Evolutionary conservation across 2,329 filamentous ascomycete genomes (phyloP), one percentile per base, ranked within the genome.

Genomic region (Cercospora sp.): DNA sequence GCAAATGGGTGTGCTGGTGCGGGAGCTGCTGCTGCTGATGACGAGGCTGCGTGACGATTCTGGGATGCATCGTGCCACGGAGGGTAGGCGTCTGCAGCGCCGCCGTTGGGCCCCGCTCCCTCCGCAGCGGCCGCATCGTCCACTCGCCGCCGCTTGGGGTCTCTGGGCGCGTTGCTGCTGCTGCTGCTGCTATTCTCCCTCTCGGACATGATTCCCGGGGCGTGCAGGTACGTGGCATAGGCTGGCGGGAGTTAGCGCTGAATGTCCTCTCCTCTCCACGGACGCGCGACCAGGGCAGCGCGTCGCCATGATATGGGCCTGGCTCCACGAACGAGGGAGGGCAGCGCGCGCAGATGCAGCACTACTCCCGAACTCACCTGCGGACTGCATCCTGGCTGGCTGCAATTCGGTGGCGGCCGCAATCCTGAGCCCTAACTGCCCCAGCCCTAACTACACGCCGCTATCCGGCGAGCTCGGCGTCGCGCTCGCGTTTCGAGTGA

Each of bases 201-300:
- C 48, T 65, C 63, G 36, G 66, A 16, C 66, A 68, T 68, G 58
- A 65, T 66, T 64, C 55, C 62, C 62, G 58, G 58, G 36, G 16
- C 31, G 55, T 45, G 62, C 55, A 36, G 62, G 55, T 62, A 59
- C 51, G 66, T 61, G 33, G 62, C 48, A 20, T 40, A 26, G 45
- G 48, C 66, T 68, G 55, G n/a, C 40, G 31, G 65, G 36, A 51
- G 65, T 67, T 40, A 63, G 65, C 60, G 60, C 60, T 67, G 60
- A 10, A 28, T 26, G 40, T 42, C 42, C 5, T 36, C 51, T 26
- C 16, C 16, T n/a, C 36, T 40, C 36, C 36, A 13, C 23, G 20
- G 26, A 64, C 60, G 60, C 40, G 60, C 58, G 45, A 42, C 60
- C 4, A 31, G 48, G 53, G 20, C 48, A 28, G 20, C 48, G 48